Conservation (phyloP, 1,284 basidiomycete genomes). For the Ganoderma lingzhi region DNA sequence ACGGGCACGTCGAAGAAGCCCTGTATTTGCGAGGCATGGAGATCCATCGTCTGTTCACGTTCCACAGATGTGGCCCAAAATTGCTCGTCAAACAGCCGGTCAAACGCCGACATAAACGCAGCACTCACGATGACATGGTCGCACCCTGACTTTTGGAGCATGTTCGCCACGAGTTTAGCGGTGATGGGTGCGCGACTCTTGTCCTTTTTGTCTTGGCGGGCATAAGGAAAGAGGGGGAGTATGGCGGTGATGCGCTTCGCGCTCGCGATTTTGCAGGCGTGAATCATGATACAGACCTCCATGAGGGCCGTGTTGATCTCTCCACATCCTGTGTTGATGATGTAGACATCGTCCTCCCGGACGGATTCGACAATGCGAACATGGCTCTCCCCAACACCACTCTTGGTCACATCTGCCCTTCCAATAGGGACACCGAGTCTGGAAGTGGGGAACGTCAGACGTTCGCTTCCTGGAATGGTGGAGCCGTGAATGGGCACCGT, state of each 20-base stretch:
- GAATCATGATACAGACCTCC: conserved; percentile 99
- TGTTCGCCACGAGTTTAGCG: conserved; percentile 98
- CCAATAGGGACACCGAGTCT: conserved; percentile 89
- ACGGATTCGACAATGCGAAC: conserved; percentile 96
- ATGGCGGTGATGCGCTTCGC: conserved; percentile 97
- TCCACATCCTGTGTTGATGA: conserved; percentile 94
- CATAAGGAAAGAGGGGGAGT: conserved; percentile 94
- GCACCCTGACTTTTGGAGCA: conserved; percentile 97
- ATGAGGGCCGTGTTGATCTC: conserved; percentile 90
- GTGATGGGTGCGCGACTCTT: conserved; percentile 99
- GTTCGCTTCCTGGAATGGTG: neutral
- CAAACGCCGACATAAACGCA: conserved; percentile 1
- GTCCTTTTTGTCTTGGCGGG: conserved; percentile 99
- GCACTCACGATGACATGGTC: conserved; percentile 96
- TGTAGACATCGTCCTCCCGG: conserved; percentile 98
- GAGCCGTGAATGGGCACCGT: conserved; percentile 60
- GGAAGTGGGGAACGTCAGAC: conserved; percentile 27
- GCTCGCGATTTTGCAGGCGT: conserved; percentile 98
- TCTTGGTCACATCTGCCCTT: conserved; percentile 86
- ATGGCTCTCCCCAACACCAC: conserved; percentile 92
- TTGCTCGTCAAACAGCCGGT: conserved; percentile 10
- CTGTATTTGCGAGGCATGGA: conserved; percentile 98
- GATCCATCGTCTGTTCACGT: conserved; percentile 88
- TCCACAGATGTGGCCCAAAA: conserved; percentile 4
- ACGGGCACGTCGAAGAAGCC: conserved; percentile 99